A percentile compares a stretch with the other conserved stretches of the same genome.
Conservation (phyloP, 768 basidiomycete genomes). For the Tylopilus subfusipes region DNA sequence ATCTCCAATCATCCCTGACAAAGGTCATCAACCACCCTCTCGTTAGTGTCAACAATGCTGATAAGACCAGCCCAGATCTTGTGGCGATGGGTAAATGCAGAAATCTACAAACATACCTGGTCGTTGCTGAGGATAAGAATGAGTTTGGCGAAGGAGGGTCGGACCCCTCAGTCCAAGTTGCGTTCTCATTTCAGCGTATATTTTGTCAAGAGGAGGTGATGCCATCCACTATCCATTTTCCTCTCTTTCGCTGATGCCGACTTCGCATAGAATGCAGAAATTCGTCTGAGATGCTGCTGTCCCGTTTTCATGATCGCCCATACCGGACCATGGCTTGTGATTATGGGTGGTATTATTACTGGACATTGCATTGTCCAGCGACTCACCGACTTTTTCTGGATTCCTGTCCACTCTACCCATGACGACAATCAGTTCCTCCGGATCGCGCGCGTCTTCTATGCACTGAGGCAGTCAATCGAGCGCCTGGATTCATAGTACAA, state of each 20-base stretch:
- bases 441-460: constrained; percentile 22
- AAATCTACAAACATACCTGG: too few relatives aligned
- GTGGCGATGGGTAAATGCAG: too few relatives aligned
- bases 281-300: constrained; percentile 22
- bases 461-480: constrained; percentile 14
- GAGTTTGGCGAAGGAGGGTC: too few relatives aligned
- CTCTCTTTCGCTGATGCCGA: background rate
- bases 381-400: constrained; percentile 34
- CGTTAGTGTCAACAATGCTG: background rate
- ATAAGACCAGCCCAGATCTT: constrained; percentile 5
- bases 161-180: constrained; percentile 31
- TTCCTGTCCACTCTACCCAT: constrained; percentile 15
- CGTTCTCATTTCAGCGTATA: constrained; percentile 20
- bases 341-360: constrained; percentile 33
- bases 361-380: constrained; percentile 28
- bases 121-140: too few relatives aligned
- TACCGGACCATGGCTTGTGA: constrained; percentile 25
- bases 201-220: constrained; percentile 12
- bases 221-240: background rate
- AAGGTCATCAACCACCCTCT: background rate
- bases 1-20: background rate
- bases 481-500: constrained; percentile 23
- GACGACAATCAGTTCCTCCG: constrained; percentile 14
- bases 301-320: constrained; percentile 27
- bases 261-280: constrained; percentile 1